phyloP scores from a whole-genome alignment of 495 filamentous ascomycete species.

The Daldinia grandis region DNA sequence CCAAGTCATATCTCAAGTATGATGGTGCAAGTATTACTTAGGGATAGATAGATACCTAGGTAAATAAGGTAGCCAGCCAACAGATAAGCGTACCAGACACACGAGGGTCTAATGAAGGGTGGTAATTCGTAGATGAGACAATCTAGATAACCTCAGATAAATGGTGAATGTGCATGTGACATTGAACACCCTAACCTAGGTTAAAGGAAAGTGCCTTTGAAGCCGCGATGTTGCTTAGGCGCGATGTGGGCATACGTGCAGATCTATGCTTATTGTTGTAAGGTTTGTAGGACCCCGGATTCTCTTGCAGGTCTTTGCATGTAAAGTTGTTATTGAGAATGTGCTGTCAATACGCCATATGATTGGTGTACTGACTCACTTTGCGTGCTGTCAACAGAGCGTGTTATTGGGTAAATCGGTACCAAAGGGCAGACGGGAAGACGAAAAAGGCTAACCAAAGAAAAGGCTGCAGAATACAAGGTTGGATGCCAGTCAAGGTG shows the following conservation, averaged over 20 bases:
- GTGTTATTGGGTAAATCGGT: constrained; percentile 28
- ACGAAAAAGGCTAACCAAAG: constrained; percentile 1
- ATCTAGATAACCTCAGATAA: constrained; percentile 34
- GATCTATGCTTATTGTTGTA: constrained; percentile 6
- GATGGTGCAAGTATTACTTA: constrained; percentile 6
- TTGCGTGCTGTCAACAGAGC: constrained; percentile 32
- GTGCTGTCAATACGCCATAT: constrained; percentile 16
- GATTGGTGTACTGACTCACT: constrained; percentile 29
- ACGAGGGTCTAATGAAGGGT: constrained; percentile 30
- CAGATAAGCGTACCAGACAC: constrained; percentile 37
- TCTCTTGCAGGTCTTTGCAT: constrained; percentile 6
- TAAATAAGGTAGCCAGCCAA: too few relatives aligned
- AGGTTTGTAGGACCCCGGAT: constrained; percentile 36
- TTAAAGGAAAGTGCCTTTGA: not conserved
- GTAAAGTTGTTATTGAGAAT: constrained; percentile 15
- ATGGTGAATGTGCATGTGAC: constrained; percentile 30
- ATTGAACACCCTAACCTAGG: constrained; percentile 3
- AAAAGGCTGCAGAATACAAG: not conserved
- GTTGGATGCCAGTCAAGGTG: not conserved
- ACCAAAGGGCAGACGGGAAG: constrained; percentile 6
- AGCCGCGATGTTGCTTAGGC: not conserved
- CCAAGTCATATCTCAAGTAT: constrained; percentile 3
- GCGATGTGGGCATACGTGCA: constrained; percentile 5
- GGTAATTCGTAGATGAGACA: constrained; percentile 35
- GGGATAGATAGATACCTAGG: constrained; percentile 1